These are phyloP conservation scores for Vanrija sp. DNA, from an alignment of 1,284 basidiomycete genomes.

Conservation along the genomic window DNA sequence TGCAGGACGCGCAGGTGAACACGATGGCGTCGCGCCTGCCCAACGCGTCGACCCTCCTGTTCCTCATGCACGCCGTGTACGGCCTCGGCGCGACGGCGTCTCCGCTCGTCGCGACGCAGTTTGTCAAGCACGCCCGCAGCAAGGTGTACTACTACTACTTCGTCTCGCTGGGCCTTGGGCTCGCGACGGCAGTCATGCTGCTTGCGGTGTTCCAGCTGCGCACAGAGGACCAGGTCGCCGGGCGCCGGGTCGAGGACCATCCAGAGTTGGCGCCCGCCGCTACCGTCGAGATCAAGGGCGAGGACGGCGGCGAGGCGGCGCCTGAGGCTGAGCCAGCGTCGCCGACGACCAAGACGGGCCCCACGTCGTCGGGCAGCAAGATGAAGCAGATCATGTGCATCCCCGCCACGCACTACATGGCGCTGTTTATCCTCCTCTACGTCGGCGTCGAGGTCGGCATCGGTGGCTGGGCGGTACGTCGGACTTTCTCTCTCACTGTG, in stretches of 20 bases:
- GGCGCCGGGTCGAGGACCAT: constrained; percentile 14
- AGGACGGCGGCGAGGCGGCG: neutral
- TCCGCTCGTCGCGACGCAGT: constrained; percentile 66
- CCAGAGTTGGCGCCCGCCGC: neutral
- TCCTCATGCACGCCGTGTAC: constrained; percentile 60
- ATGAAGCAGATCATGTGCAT: constrained; percentile 38
- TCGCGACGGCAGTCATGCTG: constrained; percentile 53
- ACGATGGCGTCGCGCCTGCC: constrained; percentile 33
- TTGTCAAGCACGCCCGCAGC: constrained; percentile 52
- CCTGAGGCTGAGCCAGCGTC: neutral
- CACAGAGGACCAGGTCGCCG: constrained; percentile 54
- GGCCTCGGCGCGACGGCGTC: constrained; percentile 64
- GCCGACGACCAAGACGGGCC: neutral
- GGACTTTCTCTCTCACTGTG: too few relatives aligned
- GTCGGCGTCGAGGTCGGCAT: constrained; percentile 44
- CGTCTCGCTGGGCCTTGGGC: constrained; percentile 58
- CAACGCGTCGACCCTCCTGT: constrained; percentile 56
- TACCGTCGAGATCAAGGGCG: neutral
- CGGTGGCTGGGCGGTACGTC: constrained; percentile 34
- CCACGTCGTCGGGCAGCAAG: constrained; percentile 27
- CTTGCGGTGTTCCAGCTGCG: constrained; percentile 57
- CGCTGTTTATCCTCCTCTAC: constrained; percentile 39
- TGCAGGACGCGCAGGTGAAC: constrained; percentile 52
- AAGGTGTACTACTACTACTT: constrained; percentile 63
- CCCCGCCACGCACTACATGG: constrained; percentile 33